Percentiles rank a stretch among this genome's conserved stretches.
Evolutionary conservation across 768 basidiomycete genomes (phyloP).

Genomic region (Mycena vulgaris): DNA sequence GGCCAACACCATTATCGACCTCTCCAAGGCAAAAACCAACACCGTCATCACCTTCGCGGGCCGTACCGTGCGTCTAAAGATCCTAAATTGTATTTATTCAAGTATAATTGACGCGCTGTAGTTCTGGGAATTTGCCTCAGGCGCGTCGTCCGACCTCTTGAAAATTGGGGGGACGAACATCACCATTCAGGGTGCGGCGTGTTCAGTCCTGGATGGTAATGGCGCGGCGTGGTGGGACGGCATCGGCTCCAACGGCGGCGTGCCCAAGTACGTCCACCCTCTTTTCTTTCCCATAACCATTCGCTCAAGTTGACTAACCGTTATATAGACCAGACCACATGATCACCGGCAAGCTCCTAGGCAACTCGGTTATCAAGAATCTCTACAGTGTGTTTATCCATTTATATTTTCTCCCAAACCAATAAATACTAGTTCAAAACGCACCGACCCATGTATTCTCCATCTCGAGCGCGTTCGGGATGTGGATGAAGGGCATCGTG

Average conservation of each 20-base stretch:
- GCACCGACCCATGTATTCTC: not conserved
- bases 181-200: too few species aligned
- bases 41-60: not conserved
- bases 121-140: not conserved
- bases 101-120: not conserved
- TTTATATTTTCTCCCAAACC: not conserved
- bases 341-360: constrained; percentile 3
- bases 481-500: not conserved
- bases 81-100: not conserved
- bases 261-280: constrained; percentile 18
- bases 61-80: not conserved
- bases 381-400: not conserved
- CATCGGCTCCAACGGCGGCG: constrained; percentile 30
- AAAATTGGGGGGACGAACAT: too few species aligned
- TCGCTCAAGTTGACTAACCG: not conserved
- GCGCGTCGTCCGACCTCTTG: not conserved
- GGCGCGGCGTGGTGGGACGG: constrained; percentile 34
- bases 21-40: not conserved
- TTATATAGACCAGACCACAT: constrained; percentile 30
- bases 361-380: not conserved
- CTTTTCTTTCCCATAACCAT: not conserved
- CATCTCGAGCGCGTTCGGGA: not conserved
- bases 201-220: constrained; percentile 30
- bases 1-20: not conserved
- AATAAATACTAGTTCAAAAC: not conserved